Evolutionary conservation across 306 rosid species (phyloP).

Genomic region (Sphenostylis stenocarpa): DNA sequence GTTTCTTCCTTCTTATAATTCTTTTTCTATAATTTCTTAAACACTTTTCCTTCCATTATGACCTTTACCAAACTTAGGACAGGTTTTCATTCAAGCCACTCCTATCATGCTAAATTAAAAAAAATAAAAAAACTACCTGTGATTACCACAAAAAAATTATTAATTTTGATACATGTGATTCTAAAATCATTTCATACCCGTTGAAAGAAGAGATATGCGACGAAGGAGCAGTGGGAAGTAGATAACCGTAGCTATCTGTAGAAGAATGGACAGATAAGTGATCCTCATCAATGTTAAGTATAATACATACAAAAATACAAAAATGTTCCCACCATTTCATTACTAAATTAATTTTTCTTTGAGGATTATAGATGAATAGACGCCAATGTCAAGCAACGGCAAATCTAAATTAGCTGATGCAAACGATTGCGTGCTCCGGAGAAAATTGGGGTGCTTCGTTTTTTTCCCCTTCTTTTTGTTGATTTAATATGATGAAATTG

Average conservation of each 20-base stretch:
- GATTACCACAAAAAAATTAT: no score
- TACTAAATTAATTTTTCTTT: not conserved
- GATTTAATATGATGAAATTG: not conserved
- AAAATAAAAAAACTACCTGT: no score
- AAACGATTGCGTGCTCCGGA: conserved; percentile 12
- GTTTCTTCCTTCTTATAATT: not conserved
- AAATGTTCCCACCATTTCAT: not conserved
- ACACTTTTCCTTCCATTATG: not conserved
- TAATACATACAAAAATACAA: not conserved
- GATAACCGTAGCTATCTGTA: conserved; percentile 23
- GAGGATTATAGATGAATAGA: not conserved
- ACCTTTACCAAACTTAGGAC: not conserved
- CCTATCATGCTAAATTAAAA: no score
- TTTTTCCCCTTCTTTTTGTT: not conserved
- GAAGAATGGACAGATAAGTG: not conserved
- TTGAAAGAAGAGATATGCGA: not conserved
- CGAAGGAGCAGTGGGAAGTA: not conserved
- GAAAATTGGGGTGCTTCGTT: not conserved
- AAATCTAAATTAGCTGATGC: not conserved
- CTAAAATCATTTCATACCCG: not conserved
- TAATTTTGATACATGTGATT: not conserved
- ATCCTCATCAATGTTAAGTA: conserved; percentile 8
- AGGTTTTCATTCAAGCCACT: not conserved
- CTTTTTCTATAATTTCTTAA: not conserved
- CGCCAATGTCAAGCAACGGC: not conserved